Evolutionary conservation across 176 grass and related monocot species (phyloP), one percentile per base, ranked within the genome.

Genomic region (Hsuehochloa calcarea): DNA sequence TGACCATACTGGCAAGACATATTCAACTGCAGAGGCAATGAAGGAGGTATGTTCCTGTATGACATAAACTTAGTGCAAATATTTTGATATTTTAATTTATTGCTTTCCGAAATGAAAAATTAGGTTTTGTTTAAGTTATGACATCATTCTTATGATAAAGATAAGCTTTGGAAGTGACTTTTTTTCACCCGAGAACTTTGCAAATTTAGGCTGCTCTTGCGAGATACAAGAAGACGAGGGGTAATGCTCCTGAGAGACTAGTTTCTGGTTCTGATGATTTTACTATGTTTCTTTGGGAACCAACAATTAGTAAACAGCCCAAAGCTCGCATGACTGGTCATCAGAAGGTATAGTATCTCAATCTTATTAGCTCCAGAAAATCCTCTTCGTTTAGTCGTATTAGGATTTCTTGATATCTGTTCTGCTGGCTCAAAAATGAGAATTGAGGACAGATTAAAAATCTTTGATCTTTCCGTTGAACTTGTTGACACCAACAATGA

Each of bases 211-310:
- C 89, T 44, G 96, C 93, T 83, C 87, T 95, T 80, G 81, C 68
- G 5, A 95, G 93, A 93, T 98, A 98, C 70, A 90, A 92, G 51
- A 92, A 98, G 44, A 95, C 92, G 88, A 92, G 86, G 84, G 89
- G 93, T 22, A 95, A 88, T 85, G 91, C 91, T 45, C 93, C 93
- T 60, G 96, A 98, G 83, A 92, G 96, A 79, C 84, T 98, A 59
- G 93, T 98, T 83, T 98, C 96, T 79, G 93, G 96, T 85, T 98
- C 96, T 60, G 96, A 98, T 70, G 96, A 98, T 85, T 98, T 95
- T 60, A 98, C 93, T 0, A 95, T 98, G 96, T 92, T 95, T 94
- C 89, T 95, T 50, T 98, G 96, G 96, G 96, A 95, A 81, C 93
- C 93, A 79, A 89, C 91, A 31, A 56, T 74, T 25, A 91, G 91